Percentiles rank a stretch among this genome's conserved stretches.
Conservation (phyloP, 2,329 filamentous ascomycete genomes). For the Colletotrichum caudatum region DNA sequence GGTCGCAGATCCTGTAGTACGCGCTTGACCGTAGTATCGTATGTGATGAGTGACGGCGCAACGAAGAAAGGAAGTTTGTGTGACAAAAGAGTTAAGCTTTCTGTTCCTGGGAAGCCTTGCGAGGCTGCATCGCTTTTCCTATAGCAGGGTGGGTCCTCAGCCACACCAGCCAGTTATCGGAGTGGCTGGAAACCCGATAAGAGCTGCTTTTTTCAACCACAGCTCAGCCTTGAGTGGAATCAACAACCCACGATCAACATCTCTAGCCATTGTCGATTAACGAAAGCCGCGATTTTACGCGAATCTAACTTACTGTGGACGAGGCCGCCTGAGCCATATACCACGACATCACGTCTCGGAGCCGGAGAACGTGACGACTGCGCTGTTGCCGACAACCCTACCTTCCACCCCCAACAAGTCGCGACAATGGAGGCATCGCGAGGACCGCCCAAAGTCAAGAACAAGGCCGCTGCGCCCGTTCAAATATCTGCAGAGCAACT, state of each 20-base stretch:
- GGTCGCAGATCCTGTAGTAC: background rate
- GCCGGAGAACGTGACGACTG: background rate
- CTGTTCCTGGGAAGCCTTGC: conserved; percentile 21
- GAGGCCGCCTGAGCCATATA: too few relatives aligned
- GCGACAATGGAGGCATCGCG: conserved; percentile 86
- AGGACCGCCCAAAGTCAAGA: conserved; percentile 96
- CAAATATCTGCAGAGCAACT: conserved; percentile 98
- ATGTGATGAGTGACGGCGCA: background rate
- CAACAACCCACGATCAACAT: conserved; percentile 1
- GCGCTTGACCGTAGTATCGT: background rate
- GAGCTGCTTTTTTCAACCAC: conserved; percentile 22
- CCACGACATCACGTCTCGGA: background rate
- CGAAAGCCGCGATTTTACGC: background rate
- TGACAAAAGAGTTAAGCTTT: conserved; percentile 8
- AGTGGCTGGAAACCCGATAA: conserved; percentile 24
- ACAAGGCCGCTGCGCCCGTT: conserved; percentile 92
- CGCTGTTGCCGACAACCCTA: too few relatives aligned
- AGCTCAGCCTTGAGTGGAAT: conserved; percentile 15
- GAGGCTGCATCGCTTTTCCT: conserved; percentile 18
- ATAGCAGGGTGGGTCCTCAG: background rate
- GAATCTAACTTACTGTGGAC: background rate
- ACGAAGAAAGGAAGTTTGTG: background rate
- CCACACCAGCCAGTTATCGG: conserved; percentile 14
- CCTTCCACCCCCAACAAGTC: background rate
- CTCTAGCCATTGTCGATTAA: background rate